Evolutionary conservation across 192 early-diverging fungal species (phyloP).

Genomic region (Backusella luteola): DNA sequence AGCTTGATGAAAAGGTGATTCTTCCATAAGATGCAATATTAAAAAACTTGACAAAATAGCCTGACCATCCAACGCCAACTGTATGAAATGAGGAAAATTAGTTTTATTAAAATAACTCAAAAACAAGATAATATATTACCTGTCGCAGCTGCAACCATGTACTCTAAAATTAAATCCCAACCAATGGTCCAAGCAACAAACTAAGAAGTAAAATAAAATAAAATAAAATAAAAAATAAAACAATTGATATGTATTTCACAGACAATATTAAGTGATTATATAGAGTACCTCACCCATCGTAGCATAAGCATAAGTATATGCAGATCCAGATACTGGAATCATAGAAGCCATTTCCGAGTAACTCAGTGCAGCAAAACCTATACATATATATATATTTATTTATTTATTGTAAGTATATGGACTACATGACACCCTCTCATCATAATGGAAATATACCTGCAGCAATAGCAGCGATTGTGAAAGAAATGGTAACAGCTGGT

Average conservation of each 20-base stretch:
- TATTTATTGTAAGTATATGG: neutral
- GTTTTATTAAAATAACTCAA: neutral
- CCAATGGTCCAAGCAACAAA: constrained; percentile 88
- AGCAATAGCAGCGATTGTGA: constrained; percentile 74
- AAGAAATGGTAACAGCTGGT: constrained; percentile 80
- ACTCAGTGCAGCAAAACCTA: constrained; percentile 68
- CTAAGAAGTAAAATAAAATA: neutral
- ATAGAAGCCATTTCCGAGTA: constrained; percentile 88
- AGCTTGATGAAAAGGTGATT: constrained; percentile 46
- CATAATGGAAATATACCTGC: constrained; percentile 34
- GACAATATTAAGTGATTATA: neutral
- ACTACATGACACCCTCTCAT: neutral
- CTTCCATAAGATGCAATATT: constrained; percentile 51
- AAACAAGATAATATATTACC: constrained; percentile 31
- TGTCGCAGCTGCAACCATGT: constrained; percentile 80
- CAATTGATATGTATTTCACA: neutral
- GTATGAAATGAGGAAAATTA: neutral
- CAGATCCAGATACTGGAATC: constrained; percentile 84
- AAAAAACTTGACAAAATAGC: constrained; percentile 74
- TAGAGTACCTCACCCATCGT: constrained; percentile 70
- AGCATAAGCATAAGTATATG: constrained; percentile 85
- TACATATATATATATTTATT: no score
- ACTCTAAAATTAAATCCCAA: constrained; percentile 90
- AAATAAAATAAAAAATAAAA: neutral
- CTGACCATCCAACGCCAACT: constrained; percentile 82